Evolutionary conservation across 2,329 filamentous ascomycete genomes (phyloP).

Genomic region (Ophiostoma angusticollis): DNA sequence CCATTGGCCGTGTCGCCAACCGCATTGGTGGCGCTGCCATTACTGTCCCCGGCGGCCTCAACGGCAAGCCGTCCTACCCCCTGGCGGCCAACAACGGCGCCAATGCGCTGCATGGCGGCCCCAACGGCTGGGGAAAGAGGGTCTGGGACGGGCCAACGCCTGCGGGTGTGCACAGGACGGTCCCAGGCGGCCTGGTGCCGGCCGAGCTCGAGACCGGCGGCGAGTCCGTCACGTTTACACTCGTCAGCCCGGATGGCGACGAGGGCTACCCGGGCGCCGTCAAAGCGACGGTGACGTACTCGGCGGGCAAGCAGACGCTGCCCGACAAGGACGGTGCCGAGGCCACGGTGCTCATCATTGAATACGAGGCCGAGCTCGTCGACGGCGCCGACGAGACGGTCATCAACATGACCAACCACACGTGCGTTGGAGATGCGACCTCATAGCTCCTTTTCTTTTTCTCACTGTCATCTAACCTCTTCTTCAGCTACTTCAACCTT

Average conservation of each 20-base stretch:
- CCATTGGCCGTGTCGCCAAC: conserved; percentile 77
- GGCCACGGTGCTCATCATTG: conserved; percentile 64
- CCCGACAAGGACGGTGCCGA: conserved; percentile 38
- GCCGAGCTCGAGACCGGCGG: conserved; percentile 42
- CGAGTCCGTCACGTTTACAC: conserved; percentile 53
- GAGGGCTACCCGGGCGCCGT: conserved; percentile 85
- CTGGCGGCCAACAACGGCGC: conserved; percentile 64
- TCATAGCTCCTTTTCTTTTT: too few species aligned
- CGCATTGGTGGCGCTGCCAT: conserved; percentile 63
- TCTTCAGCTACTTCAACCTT: conserved; percentile 51
- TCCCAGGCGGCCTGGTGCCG: conserved; percentile 36
- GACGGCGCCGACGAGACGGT: conserved; percentile 76
- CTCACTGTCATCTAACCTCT: not conserved
- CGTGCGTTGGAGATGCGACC: too few species aligned
- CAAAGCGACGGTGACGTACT: conserved; percentile 66
- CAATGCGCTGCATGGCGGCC: conserved; percentile 64
- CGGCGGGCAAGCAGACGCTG: conserved; percentile 52
- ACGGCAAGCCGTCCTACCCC: conserved; percentile 51
- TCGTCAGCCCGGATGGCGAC: conserved; percentile 65
- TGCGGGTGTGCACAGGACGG: conserved; percentile 32
- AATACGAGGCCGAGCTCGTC: conserved; percentile 78
- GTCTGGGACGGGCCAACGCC: conserved; percentile 60
- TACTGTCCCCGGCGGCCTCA: conserved; percentile 41
- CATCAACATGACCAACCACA: conserved; percentile 86
- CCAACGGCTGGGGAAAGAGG: conserved; percentile 68